Base-by-base conservation (phyloP, 192 early-diverging fungal species). In the Blastocladiella britannica region DNA sequence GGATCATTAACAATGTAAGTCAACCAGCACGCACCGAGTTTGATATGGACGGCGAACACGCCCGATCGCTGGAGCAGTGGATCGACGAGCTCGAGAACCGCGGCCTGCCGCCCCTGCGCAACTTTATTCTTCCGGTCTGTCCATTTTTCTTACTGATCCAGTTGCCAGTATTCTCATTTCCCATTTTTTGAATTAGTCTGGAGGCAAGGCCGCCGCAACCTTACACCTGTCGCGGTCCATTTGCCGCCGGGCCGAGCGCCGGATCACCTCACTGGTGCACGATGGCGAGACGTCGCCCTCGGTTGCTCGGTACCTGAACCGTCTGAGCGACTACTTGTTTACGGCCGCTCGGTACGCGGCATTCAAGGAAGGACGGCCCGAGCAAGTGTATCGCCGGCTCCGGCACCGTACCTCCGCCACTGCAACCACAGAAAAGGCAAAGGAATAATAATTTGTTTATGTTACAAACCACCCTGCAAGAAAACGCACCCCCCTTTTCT, bases 321-420 rank as follows among this genome's bases (percentile, higher is more conserved):
- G 85, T 72, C 71, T 96, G 58, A 89, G 86, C 66, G 92, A 96
- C 58, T 96, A 82, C 57, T 59, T 96, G 52, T 96, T 96, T 67
- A 84, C 78, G 22, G 90, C 90, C 7, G 89, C 88, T 0, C 70
- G 92, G 27, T 87, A 69, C 64, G 78, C 82, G 9, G 88, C 89
- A 1, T 82, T 80, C 64, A 52, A 70, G 18, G 83, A 86, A 47
- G 74, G 78, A 5, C 60, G 82, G 53, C 58, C 63, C 4, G 91
- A 95, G 60, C 81, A 73, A 29, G 76, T 90, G n/a, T 95, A 95
- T 4, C 37, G 37, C 37, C n/a, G n/a, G n/a, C n/a, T n/a, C n/a
- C n/a, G n/a, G n/a, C n/a, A n/a, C n/a, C n/a, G n/a, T n/a, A n/a
- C n/a, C n/a, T n/a, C n/a, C n/a, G n/a, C n/a, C n/a, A n/a, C n/a